Evolutionary conservation across 2,329 filamentous ascomycete genomes (phyloP).

Genomic region (Cordyceps cicadae): DNA sequence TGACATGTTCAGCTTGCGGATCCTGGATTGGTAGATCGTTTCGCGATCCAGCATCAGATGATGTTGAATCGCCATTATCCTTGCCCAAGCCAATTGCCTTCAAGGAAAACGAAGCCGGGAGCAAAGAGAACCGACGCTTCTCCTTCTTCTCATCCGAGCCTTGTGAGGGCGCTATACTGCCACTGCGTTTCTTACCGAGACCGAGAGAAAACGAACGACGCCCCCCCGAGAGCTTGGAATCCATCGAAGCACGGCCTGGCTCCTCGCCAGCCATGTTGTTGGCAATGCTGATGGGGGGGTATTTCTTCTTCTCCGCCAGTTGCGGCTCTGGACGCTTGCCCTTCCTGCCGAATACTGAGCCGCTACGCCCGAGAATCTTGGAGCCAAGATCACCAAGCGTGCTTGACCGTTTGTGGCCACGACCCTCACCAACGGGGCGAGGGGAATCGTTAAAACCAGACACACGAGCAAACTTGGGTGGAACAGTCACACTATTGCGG

Average conservation of each 20-base stretch:
- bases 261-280: constrained; percentile 56
- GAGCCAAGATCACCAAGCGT: constrained; percentile 75
- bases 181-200: constrained; percentile 62
- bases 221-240: constrained; percentile 47
- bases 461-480: constrained; percentile 49
- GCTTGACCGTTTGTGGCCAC: constrained; percentile 61
- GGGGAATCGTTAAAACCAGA: constrained; percentile 50
- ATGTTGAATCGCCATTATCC: constrained; percentile 39
- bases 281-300: constrained; percentile 88
- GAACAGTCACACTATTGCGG: constrained; percentile 53
- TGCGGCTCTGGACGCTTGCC: constrained; percentile 36
- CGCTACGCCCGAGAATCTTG: constrained; percentile 75
- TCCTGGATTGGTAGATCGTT: constrained; percentile 46
- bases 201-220: constrained; percentile 64
- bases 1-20: constrained; percentile 21
- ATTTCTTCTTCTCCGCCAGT: constrained; percentile 63
- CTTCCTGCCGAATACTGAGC: constrained; percentile 67
- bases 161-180: constrained; percentile 53
- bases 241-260: constrained; percentile 54
- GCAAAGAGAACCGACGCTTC: constrained; percentile 62
- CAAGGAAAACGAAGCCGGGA: constrained; percentile 56
- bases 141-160: constrained; percentile 47
- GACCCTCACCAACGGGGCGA: constrained; percentile 32
- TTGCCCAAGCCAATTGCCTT: constrained; percentile 55
- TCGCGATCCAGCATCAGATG: constrained; percentile 42